Evolutionary conservation across 495 filamentous ascomycete species (phyloP), one percentile per base, ranked within the genome.

Genomic region (Daldinia concentrica): DNA sequence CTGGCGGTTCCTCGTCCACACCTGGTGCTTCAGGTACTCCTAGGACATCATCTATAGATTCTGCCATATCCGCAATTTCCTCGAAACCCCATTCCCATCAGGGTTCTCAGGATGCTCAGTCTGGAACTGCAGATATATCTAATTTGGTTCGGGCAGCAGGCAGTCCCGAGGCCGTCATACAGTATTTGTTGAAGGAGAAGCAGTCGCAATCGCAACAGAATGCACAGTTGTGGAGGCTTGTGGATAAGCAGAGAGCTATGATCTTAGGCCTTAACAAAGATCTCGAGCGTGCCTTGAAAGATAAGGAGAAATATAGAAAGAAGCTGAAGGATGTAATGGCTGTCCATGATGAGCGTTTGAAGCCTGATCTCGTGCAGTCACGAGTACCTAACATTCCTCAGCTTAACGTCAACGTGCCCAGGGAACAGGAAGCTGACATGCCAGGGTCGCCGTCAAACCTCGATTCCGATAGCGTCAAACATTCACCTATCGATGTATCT

Each of bases 241-340:
- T 99, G 27, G 94, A 98, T 78, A 98, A 99, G 79, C 95, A 99
- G 79, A 86, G 95, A 54, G 89, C 93, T 0, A 92, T 99, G 86
- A 94, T 99, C 36, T 74, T 97, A 27, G 96, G 95, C 0, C 83
- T 99, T 39, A 98, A 98, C 74, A 96, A 95, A 79, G 95, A 99
- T 75, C 84, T 99, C 26, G 94, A 98, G 78, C 89, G 92, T 55
- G 90, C 95, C 3, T 78, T 97, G 74, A 97, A 97, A 77, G 95
- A 98, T 70, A 98, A 98, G 79, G 95, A 98, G 51, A 89, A 91
- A 65, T 99, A 98, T 78, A 88, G 91, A 66, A 94, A 93, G 81
- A 96, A 94, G 79, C 72, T 96, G 14, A 97, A 96, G 78, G 93
- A 97, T 54, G 81, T 84, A 7, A 70, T 85, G 68, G 71, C 75